These are phyloP conservation scores for Neofusicoccum ribis DNA, from an alignment of 2,329 filamentous ascomycete species.

Conservation along the genomic window DNA sequence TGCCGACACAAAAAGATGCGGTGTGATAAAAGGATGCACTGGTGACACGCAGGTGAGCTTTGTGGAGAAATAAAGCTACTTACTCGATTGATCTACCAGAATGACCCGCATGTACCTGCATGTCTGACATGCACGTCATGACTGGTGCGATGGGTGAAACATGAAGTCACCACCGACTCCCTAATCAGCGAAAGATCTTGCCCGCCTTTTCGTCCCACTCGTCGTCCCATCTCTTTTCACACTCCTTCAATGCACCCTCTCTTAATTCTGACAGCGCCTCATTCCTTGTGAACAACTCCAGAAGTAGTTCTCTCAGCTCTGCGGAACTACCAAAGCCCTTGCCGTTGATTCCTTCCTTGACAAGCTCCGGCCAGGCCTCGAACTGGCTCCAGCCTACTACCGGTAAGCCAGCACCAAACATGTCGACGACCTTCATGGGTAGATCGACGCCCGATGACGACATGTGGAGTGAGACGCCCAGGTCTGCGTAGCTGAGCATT, in stretches of 20 bases:
- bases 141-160: neutral
- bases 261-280: slow-evolving; percentile 62
- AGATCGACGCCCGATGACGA: slow-evolving; percentile 93
- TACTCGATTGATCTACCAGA: neutral
- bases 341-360: slow-evolving; percentile 83
- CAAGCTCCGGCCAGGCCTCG: slow-evolving; percentile 86
- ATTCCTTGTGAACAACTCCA: slow-evolving; percentile 60
- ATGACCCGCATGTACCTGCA: neutral
- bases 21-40: neutral
- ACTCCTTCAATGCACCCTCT: slow-evolving; percentile 71
- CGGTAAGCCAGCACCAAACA: slow-evolving; percentile 93
- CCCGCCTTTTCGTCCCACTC: slow-evolving; percentile 89
- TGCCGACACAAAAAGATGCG: neutral
- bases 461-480: slow-evolving; percentile 89
- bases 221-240: slow-evolving; percentile 78
- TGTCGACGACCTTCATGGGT: slow-evolving; percentile 99
- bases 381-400: slow-evolving; percentile 85
- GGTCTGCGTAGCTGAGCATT: slow-evolving; percentile 79
- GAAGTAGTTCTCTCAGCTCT: slow-evolving; percentile 65
- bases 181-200: slow-evolving; percentile 55
- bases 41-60: neutral
- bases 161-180: neutral
- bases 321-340: slow-evolving; percentile 74
- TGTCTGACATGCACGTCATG: neutral
- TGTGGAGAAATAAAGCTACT: neutral